Base-by-base conservation (phyloP, 2,329 filamentous ascomycete species). In the Verticillium longisporum region DNA sequence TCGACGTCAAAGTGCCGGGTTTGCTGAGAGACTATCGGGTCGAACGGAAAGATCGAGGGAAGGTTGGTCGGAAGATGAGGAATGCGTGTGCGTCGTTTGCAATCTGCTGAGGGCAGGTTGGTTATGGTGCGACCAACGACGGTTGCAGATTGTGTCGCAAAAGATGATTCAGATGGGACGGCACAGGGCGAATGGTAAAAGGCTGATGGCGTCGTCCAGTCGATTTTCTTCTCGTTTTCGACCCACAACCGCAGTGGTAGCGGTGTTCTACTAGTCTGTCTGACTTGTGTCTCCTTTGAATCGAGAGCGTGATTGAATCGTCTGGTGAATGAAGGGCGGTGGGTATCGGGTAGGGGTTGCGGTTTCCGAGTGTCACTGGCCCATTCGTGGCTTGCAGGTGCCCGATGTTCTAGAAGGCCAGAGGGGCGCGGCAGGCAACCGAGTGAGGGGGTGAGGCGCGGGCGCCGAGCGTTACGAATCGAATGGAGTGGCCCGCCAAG, bases 331-430 rank as follows among this genome's bases (percentile, higher is more conserved):
- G 41, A 18, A 18, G 41, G 15, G 41, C n/a, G n/a, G 41, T 45
- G 41, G 18, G 11, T 50, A 9, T 36, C 34, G 34, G 34, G 34
- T 36, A 36, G 11, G 26, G 34, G 11, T 36, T 36, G 11, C 41
- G 41, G 41, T 21, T 50, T 36, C 15, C n/a, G 13, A 55, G 32
- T 55, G 26, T 15, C 54, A 18, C 54, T 33, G 55, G 55, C 55
- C 33, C 34, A 33, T 18, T 32, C n/a, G 55, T 56, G 56, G 37
- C 56, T 58, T 58, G 56, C 56, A 50, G 56, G 41, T 10, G 37
- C 32, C 34, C 56, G 26, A 32, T 10, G 56, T 58, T 58, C 56
- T 58, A 58, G 56, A 58, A 58, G 37, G 55, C 55, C 55, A 36
- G 56, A 45, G n/a, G 41, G 41, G 41, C n/a, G 41, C 41, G 41